phyloP scores from a whole-genome alignment of 2,329 filamentous ascomycete genomes.

The Chlorencoelia australis region DNA sequence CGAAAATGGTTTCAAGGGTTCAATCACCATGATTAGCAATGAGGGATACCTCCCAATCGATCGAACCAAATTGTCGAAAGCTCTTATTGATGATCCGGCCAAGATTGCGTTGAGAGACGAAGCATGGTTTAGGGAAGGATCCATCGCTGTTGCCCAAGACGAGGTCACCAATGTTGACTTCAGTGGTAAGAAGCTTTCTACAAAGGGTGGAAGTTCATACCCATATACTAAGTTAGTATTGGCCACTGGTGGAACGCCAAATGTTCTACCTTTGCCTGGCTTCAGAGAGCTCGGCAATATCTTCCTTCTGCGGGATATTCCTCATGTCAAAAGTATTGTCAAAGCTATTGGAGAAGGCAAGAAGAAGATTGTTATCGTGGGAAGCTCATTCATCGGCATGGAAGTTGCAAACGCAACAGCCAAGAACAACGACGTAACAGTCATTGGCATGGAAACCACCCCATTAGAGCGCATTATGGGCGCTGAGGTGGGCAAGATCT shows the following conservation, averaged over 20 bases:
- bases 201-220: slow-evolving; percentile 59
- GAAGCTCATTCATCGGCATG: slow-evolving; percentile 96
- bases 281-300: slow-evolving; percentile 83
- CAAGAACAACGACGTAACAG: slow-evolving; percentile 72
- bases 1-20: slow-evolving; percentile 67
- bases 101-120: slow-evolving; percentile 71
- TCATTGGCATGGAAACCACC: slow-evolving; percentile 79
- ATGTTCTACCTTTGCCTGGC: slow-evolving; percentile 66
- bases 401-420: slow-evolving; percentile 80
- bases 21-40: slow-evolving; percentile 71
- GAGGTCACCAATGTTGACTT: slow-evolving; percentile 73
- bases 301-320: slow-evolving; percentile 71
- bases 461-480: slow-evolving; percentile 85
- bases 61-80: slow-evolving; percentile 91
- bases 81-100: slow-evolving; percentile 67
- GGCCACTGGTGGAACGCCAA: slow-evolving; percentile 75
- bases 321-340: slow-evolving; percentile 68
- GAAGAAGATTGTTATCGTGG: slow-evolving; percentile 88
- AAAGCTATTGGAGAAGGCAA: slow-evolving; percentile 69
- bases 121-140: slow-evolving; percentile 62
- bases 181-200: slow-evolving; percentile 59
- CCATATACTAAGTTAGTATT: slow-evolving; percentile 83
- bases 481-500: slow-evolving; percentile 65
- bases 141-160: slow-evolving; percentile 47
- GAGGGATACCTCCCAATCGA: slow-evolving; percentile 87